Percentiles rank a stretch among this genome's conserved stretches.
phyloP scores from a whole-genome alignment of 805 yeast species.

The Pichia gijzeniarum region DNA sequence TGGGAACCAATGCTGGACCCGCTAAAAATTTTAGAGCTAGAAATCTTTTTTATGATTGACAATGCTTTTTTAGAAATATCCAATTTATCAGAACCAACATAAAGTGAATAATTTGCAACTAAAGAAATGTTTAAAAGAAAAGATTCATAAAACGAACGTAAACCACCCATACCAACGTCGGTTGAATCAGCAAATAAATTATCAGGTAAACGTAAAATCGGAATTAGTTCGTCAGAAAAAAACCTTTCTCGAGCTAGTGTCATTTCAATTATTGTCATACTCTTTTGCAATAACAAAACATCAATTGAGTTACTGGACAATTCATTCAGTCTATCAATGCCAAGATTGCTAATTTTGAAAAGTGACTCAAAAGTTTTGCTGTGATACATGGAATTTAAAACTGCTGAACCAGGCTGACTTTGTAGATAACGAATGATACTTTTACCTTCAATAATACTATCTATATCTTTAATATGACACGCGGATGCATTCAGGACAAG shows the following conservation, averaged over 20 bases:
- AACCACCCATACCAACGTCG: slow-evolving; percentile 39
- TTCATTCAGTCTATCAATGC: slow-evolving; percentile 50
- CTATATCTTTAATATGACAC: slow-evolving; percentile 36
- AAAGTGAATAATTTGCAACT: slow-evolving; percentile 68
- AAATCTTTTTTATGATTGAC: slow-evolving; percentile 43
- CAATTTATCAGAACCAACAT: slow-evolving; percentile 52
- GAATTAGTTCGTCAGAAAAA: slow-evolving; percentile 49
- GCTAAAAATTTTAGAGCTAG: slow-evolving; percentile 38
- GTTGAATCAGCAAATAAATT: slow-evolving; percentile 36
- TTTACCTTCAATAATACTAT: slow-evolving; percentile 32
- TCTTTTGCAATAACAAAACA: slow-evolving; percentile 32
- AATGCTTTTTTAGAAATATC: slow-evolving; percentile 50
- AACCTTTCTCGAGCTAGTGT: slow-evolving; percentile 51
- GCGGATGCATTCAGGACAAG: slow-evolving; percentile 49
- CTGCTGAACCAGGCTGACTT: slow-evolving; percentile 64
- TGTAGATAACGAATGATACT: slow-evolving; percentile 47
- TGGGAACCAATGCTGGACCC: slow-evolving; percentile 13
- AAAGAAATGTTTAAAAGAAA: slow-evolving; percentile 63
- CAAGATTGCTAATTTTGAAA: slow-evolving; percentile 50
- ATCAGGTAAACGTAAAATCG: slow-evolving; percentile 39
- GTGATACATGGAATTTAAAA: slow-evolving; percentile 55
- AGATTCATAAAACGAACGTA: slow-evolving; percentile 63
- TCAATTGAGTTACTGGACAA: slow-evolving; percentile 29
- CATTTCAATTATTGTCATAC: slow-evolving; percentile 40
- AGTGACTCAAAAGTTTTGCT: slow-evolving; percentile 50